Base-by-base conservation (phyloP, 139 green algal genomes). In the Yamagishiella unicocca region DNA sequence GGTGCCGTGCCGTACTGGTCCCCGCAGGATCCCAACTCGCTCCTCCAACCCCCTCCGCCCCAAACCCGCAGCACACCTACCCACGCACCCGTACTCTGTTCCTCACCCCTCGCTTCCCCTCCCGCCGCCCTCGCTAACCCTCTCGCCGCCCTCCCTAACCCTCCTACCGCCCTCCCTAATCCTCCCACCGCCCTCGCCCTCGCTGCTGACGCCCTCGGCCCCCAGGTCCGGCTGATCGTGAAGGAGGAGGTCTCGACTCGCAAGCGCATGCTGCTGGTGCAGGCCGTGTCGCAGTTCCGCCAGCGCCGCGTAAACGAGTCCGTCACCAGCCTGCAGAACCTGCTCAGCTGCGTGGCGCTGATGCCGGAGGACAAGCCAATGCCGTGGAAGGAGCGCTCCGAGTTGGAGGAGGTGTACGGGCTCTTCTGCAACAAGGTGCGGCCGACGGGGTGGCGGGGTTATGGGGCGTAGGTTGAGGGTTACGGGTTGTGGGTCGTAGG, bases 371-470 rank as follows among this genome's bases (percentile, higher is more conserved):
- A 92, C 9, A 54, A 83, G 62, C 19, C 93, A 46, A 93, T 95
- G 64, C 46, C 92, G 43, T 98, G 96, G 96, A 85, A 80, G 21
- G 90, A 95, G 84, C 42, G 42, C 62, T 93, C 93, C 43, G 97
- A 99, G 93, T 82, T 99, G 75, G 78, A 93, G 70, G 96, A 99
- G 80, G 79, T 99, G 31, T 99, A 92, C 87, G 89, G 64, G 24
- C 70, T 90, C 14, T 98, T 96, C 90, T 90, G 93, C 40, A 74
- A 61, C 24, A 92, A 93, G 92, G 93, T 85, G 42, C n/a, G n/a
- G n/a, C n/a, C n/a, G n/a, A n/a, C n/a, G n/a, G n/a, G n/a, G n/a
- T n/a, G n/a, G n/a, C n/a, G n/a, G n/a, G n/a, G n/a, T n/a, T n/a
- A n/a, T n/a, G n/a, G n/a, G n/a, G n/a, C n/a, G n/a, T n/a, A n/a